These are phyloP conservation scores for Zasmidium cellare DNA, from an alignment of 2,329 filamentous ascomycete genomes.

Conservation along the genomic window DNA sequence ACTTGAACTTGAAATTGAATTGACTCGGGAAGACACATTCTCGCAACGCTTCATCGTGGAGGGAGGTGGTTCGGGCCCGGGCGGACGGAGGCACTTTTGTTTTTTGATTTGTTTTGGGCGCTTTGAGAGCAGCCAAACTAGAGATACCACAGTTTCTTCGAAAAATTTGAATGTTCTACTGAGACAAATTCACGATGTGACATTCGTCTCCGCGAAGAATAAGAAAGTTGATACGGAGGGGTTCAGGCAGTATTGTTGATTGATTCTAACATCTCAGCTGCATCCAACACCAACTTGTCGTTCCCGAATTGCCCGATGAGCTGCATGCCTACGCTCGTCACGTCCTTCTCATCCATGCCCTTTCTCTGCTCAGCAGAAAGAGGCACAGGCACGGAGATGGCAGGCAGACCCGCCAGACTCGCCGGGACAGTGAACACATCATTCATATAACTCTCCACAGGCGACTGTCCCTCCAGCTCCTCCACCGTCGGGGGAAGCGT, in stretches of 20 bases:
- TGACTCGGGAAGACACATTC: no score
- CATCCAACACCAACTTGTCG: slow-evolving; percentile 62
- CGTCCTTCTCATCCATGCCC: slow-evolving; percentile 30
- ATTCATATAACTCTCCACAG: slow-evolving; percentile 80
- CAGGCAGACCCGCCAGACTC: slow-evolving; percentile 85
- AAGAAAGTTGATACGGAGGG: no score
- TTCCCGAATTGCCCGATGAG: slow-evolving; percentile 81
- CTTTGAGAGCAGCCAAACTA: not conserved
- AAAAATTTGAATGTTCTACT: no score
- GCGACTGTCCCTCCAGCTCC: slow-evolving; percentile 55
- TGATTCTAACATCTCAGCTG: slow-evolving; percentile 53
- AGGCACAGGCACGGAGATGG: slow-evolving; percentile 75
- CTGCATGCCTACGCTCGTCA: slow-evolving; percentile 63
- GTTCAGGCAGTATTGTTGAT: slow-evolving; percentile 15
- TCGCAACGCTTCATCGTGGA: no score
- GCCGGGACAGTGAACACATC: slow-evolving; percentile 96
- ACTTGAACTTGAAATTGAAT: no score
- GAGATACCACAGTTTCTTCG: not conserved
- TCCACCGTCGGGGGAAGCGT: slow-evolving; percentile 67
- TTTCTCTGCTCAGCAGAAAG: slow-evolving; percentile 24
- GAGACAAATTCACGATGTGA: no score
- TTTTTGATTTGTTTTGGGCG: not conserved
- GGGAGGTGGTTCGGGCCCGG: not conserved
- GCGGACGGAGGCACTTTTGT: not conserved
- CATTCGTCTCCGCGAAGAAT: no score